These are phyloP conservation scores for Fusarium siculi DNA, from an alignment of 2,329 filamentous ascomycete species.

Conservation along the genomic window DNA sequence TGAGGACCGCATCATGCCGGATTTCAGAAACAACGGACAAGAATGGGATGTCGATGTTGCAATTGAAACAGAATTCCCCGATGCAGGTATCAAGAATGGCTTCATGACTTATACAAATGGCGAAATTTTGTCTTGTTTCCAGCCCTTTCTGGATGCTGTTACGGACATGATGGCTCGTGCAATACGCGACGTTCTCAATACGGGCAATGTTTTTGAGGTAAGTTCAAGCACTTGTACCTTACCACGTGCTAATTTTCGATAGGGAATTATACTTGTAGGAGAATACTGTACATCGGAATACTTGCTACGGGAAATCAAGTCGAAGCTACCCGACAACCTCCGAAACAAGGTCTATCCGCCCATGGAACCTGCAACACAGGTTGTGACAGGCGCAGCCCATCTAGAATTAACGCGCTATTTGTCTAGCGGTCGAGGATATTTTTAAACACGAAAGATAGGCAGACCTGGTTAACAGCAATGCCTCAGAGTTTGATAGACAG, in stretches of 20 bases:
- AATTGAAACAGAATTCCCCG: rapidly evolving
- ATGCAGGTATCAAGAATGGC: background rate
- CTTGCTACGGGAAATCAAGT: background rate
- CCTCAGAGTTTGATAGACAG: too few relatives aligned
- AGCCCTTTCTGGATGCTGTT: background rate
- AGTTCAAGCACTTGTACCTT: rapidly evolving
- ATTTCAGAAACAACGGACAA: background rate
- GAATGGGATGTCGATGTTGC: background rate
- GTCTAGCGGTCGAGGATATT: rapidly evolving
- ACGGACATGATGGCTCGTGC: rapidly evolving
- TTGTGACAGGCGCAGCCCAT: background rate
- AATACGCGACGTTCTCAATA: rapidly evolving
- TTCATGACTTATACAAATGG: background rate
- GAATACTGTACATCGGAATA: background rate
- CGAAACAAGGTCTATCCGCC: background rate
- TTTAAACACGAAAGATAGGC: background rate
- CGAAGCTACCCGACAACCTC: background rate
- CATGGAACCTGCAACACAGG: background rate
- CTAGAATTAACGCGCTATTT: background rate
- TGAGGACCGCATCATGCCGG: rapidly evolving
- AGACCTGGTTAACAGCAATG: background rate
- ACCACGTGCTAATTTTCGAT: rapidly evolving
- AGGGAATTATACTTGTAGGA: background rate
- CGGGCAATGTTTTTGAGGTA: background rate
- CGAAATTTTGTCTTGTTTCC: background rate